Base-by-base conservation (phyloP, 2,329 filamentous ascomycete genomes). In the Fusarium solani-melongenae region DNA sequence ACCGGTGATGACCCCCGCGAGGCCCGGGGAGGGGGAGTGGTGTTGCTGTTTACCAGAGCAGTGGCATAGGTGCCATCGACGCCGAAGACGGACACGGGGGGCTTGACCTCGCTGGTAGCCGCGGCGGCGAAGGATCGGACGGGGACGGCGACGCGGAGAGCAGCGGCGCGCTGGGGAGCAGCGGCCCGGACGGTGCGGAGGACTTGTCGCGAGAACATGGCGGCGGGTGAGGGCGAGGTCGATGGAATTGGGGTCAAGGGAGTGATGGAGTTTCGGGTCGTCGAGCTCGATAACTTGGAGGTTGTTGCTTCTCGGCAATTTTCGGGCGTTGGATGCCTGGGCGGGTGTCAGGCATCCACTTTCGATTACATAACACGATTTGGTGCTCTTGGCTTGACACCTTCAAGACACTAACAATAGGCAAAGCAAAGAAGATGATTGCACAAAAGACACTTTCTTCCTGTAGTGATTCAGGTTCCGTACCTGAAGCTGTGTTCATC, bases 21-120 rank as follows among this genome's bases (percentile, higher is more conserved):
- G 22, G 56, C 46, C 27, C 27, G 33, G 62, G 36, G 29, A 29
- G 38, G 64, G 55, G 67, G 57, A 46, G 41, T 46, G 62, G 60
- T 53, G 68, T 56, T 62, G 70, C 31, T 65, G 69, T 94, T 84
- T 96, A 99, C 96, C 92, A 99, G 90, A 88, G 96, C 96, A 87
- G 93, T 95, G 84, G 96, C 96, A 88, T 99, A 99, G 83, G 96
- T 98, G 86, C 96, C 96, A 86, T 98, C 96, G 82, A 99, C 88
- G 80, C 96, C 96, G 86, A 94, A 99, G 82, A 99, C 91, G 80
- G 95, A 90, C 83, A 98, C 89, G 78, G 96, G 96, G 80, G 96
- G 92, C 89, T 94, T 95, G 84, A 91, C 86, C 71, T 92, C 91
- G 83, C 91, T 86, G 81, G 88, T 84, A 78, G 90, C 83, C 81